Conservation (phyloP, 495 filamentous ascomycete species). For the Penicillium tannophilum region DNA sequence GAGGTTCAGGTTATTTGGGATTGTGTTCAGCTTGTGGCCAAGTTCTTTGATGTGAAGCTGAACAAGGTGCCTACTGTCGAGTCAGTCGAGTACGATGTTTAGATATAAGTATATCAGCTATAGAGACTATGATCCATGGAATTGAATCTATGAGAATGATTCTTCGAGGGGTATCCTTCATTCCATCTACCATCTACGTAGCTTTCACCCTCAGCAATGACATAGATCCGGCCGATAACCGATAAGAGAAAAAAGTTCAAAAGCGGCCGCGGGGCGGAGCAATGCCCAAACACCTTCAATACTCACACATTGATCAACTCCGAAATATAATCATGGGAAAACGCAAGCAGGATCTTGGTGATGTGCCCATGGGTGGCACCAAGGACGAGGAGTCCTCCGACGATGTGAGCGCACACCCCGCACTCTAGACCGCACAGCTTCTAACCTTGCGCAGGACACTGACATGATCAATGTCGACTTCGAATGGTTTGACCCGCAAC, state of each 20-base stretch:
- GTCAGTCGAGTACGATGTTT: constrained; percentile 46
- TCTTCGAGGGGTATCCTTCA: background rate
- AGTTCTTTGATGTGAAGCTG: constrained; percentile 38
- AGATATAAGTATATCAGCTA: background rate
- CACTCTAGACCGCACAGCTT: background rate
- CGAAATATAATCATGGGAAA: constrained; percentile 47
- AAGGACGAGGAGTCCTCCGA: constrained; percentile 43
- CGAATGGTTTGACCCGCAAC: constrained; percentile 95
- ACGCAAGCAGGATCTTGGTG: constrained; percentile 50
- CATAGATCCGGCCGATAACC: constrained; percentile 20
- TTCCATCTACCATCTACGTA: background rate
- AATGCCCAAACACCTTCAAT: constrained; percentile 16
- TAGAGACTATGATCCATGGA: background rate
- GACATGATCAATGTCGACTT: constrained; percentile 96
- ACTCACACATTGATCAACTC: constrained; percentile 1
- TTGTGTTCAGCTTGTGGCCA: constrained; percentile 40
- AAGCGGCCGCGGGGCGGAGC: constrained; percentile 28
- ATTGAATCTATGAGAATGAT: background rate
- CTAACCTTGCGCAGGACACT: constrained; percentile 60
- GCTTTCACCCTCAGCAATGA: background rate
- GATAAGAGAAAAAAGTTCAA: constrained; percentile 35
- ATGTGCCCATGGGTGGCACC: constrained; percentile 48
- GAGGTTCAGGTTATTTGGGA: constrained; percentile 51
- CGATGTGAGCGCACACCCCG: constrained; percentile 35
- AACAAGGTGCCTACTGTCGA: constrained; percentile 53